Conservation (phyloP, 805 yeast genomes). For the Jamesozyma spencerorum region DNA sequence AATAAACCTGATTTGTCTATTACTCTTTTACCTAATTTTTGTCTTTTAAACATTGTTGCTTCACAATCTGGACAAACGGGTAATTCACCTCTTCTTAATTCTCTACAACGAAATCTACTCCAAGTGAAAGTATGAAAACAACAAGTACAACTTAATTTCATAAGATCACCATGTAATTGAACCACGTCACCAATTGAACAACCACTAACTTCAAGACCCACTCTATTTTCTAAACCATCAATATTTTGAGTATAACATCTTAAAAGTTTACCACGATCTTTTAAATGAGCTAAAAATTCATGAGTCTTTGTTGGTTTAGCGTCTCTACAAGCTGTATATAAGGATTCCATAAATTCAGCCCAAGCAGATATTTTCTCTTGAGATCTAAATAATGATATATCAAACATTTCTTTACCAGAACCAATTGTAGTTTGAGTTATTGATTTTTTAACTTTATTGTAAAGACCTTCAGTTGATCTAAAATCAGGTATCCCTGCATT, state of each 20-base stretch:
- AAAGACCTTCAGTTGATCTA: constrained; percentile 74
- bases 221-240: constrained; percentile 70
- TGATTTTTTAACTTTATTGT: constrained; percentile 57
- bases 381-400: constrained; percentile 68
- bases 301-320: constrained; percentile 86
- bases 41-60: constrained; percentile 45
- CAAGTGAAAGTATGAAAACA: constrained; percentile 56
- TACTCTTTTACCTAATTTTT: constrained; percentile 60
- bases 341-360: constrained; percentile 79
- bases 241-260: constrained; percentile 93
- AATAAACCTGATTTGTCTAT: constrained; percentile 65
- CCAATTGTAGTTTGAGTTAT: constrained; percentile 50
- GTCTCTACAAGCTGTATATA: constrained; percentile 50
- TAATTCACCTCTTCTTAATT: constrained; percentile 50
- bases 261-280: constrained; percentile 55
- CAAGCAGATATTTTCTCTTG: constrained; percentile 60
- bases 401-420: constrained; percentile 87
- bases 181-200: constrained; percentile 71
- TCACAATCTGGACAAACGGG: constrained; percentile 74
- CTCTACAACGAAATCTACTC: constrained; percentile 42
- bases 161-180: constrained; percentile 85
- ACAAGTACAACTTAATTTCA: constrained; percentile 62
- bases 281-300: constrained; percentile 51
- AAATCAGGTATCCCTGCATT: constrained; percentile 97
- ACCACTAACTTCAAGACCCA: constrained; percentile 45